Conservation (phyloP, 352 stramenopile species). For the Vaucheria bursata region DNA sequence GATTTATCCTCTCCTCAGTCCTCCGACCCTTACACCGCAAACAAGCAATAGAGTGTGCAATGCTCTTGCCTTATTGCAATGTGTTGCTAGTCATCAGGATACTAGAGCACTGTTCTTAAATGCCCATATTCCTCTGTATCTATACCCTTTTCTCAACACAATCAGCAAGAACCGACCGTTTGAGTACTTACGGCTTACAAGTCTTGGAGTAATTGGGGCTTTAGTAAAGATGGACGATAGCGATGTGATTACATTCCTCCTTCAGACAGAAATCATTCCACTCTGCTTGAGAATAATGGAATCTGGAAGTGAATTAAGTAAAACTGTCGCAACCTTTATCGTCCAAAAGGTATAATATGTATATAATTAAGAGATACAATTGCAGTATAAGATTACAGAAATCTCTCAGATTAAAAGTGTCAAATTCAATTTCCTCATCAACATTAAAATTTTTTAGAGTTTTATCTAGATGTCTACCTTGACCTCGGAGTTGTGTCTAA, state of each 20-base stretch:
- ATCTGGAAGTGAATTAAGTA: slow-evolving; percentile 90
- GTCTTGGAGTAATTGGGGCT: slow-evolving; percentile 92
- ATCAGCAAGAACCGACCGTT: slow-evolving; percentile 96
- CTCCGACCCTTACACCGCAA: slow-evolving; percentile 89
- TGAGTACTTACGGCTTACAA: slow-evolving; percentile 95
- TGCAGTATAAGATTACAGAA: no score
- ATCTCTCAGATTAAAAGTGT: no score
- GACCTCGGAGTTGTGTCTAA: no score
- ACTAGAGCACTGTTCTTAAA: slow-evolving; percentile 92
- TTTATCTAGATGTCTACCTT: no score
- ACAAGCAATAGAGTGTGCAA: slow-evolving; percentile 97
- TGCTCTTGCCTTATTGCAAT: slow-evolving; percentile 92
- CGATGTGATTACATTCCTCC: slow-evolving; percentile 95
- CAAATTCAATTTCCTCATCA: no score
- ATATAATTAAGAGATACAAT: no score
- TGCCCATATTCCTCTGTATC: slow-evolving; percentile 92
- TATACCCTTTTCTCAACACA: slow-evolving; percentile 98
- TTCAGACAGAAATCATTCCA: slow-evolving; percentile 99
- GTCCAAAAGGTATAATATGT: slow-evolving; percentile 96
- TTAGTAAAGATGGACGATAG: slow-evolving; percentile 98
- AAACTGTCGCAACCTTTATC: slow-evolving; percentile 99
- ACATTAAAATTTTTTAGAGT: no score
- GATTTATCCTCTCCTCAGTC: slow-evolving; percentile 93
- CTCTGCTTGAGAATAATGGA: slow-evolving; percentile 98
- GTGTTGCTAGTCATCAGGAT: slow-evolving; percentile 91